Evolutionary conservation across 2,329 filamentous ascomycete species (phyloP).

Genomic region (Pestalotiopsis sp.): DNA sequence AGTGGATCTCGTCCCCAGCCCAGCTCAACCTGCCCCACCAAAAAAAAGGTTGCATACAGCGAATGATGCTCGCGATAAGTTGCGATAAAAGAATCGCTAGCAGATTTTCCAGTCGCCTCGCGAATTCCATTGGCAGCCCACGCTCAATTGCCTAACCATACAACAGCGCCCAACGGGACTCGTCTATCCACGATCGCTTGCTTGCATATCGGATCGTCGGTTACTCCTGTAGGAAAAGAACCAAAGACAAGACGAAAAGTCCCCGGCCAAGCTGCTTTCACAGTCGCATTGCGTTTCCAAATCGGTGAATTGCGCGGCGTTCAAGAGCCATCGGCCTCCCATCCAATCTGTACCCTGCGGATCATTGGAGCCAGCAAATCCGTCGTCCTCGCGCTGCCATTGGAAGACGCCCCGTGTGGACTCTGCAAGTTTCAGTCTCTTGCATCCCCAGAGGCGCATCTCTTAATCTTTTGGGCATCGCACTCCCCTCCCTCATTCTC

Average conservation of each 20-base stretch:
- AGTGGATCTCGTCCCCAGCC: neutral
- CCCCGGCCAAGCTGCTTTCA: neutral
- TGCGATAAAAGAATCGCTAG: neutral
- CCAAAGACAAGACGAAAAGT: neutral
- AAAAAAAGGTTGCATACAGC: constrained; percentile 1
- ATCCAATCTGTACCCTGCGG: constrained; percentile 2
- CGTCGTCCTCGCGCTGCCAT: constrained; percentile 2
- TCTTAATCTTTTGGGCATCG: neutral
- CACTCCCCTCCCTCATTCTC: neutral
- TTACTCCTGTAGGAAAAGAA: no score
- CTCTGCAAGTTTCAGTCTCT: constrained; percentile 14
- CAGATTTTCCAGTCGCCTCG: constrained; percentile 8
- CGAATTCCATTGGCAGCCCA: neutral
- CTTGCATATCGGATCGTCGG: neutral
- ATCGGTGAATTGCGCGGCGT: neutral
- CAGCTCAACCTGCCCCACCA: neutral
- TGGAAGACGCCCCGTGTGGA: constrained; percentile 10
- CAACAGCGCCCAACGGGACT: neutral
- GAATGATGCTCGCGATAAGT: neutral
- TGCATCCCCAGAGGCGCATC: constrained; percentile 1
- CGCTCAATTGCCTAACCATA: neutral
- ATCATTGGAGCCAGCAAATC: constrained; percentile 16
- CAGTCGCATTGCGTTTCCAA: neutral
- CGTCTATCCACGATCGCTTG: neutral
- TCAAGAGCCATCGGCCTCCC: neutral